A percentile compares a stretch with the other conserved stretches of the same genome.
Evolutionary conservation across 2,329 filamentous ascomycete genomes (phyloP).

Genomic region (Zelopaecilomyces penicillatus): DNA sequence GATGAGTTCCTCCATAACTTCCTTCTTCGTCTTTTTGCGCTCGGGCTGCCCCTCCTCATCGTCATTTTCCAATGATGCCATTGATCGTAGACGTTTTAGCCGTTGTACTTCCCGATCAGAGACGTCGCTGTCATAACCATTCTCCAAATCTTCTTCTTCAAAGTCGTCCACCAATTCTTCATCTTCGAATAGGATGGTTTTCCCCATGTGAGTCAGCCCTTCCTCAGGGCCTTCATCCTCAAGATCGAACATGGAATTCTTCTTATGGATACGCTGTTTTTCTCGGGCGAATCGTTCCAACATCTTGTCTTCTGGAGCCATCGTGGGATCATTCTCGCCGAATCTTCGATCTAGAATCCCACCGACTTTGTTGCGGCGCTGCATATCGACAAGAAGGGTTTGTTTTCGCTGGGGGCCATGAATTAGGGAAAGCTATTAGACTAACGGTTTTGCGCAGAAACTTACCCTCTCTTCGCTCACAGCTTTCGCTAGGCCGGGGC

Average conservation of each 20-base stretch:
- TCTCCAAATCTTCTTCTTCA: slow-evolving; percentile 63
- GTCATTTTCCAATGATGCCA: slow-evolving; percentile 35
- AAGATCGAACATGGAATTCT: slow-evolving; percentile 76
- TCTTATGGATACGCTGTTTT: slow-evolving; percentile 71
- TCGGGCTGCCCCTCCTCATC: slow-evolving; percentile 56
- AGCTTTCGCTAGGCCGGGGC: slow-evolving; percentile 79
- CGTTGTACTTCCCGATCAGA: slow-evolving; percentile 45
- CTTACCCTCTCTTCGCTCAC: slow-evolving; percentile 75
- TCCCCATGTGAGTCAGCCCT: slow-evolving; percentile 75
- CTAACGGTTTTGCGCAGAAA: not conserved
- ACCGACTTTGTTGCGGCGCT: slow-evolving; percentile 80
- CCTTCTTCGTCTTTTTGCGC: slow-evolving; percentile 87
- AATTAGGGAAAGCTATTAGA: slow-evolving; percentile 6
- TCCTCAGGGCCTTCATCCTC: slow-evolving; percentile 59
- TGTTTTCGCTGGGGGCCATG: slow-evolving; percentile 52
- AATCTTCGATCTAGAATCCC: slow-evolving; percentile 90
- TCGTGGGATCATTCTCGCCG: slow-evolving; percentile 87
- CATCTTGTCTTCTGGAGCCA: slow-evolving; percentile 90
- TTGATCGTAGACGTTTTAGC: slow-evolving; percentile 47
- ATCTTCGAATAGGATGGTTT: slow-evolving; percentile 58
- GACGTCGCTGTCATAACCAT: slow-evolving; percentile 50
- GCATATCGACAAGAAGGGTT: slow-evolving; percentile 84
- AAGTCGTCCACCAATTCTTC: slow-evolving; percentile 61
- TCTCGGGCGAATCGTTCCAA: slow-evolving; percentile 84
- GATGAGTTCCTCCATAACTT: slow-evolving; percentile 97